phyloP scores from a whole-genome alignment of 2,329 filamentous ascomycete species.

The Pestalotiopsis sp. region DNA sequence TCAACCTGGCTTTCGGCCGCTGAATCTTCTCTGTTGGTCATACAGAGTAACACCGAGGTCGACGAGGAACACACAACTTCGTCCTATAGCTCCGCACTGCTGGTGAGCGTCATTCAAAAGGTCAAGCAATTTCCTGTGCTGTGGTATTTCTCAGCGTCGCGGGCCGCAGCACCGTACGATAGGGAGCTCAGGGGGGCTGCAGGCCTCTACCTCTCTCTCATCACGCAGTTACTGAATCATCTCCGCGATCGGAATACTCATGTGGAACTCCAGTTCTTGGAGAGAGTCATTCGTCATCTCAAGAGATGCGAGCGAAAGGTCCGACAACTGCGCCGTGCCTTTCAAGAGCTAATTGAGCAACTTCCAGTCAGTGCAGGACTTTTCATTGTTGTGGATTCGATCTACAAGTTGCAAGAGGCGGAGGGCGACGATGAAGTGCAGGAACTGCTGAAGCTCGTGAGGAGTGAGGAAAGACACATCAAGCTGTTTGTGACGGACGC shows the following conservation, averaged over 20 bases:
- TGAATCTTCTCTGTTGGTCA: slow-evolving; percentile 12
- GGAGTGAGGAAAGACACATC: not conserved
- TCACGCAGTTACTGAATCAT: slow-evolving; percentile 15
- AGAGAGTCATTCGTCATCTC: slow-evolving; percentile 1
- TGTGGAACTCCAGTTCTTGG: slow-evolving; percentile 13
- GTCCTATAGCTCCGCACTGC: slow-evolving; percentile 12
- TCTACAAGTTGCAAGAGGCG: not conserved
- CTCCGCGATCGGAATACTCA: not conserved
- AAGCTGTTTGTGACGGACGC: slow-evolving; percentile 6
- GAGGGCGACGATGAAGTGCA: not conserved
- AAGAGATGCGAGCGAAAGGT: not conserved
- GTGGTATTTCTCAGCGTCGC: slow-evolving; percentile 9
- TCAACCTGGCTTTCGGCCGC: slow-evolving; percentile 5
- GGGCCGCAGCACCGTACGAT: not conserved
- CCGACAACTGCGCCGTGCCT: not conserved
- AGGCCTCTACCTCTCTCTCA: slow-evolving; percentile 11
- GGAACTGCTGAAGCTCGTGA: not conserved
- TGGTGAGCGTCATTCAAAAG: slow-evolving; percentile 11
- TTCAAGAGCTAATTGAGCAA: not conserved
- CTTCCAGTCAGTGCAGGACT: not conserved
- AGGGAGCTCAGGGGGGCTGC: not conserved
- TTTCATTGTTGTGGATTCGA: not conserved
- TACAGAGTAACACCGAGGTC: slow-evolving; percentile 12
- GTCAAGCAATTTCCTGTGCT: slow-evolving; percentile 14
- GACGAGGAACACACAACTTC: slow-evolving; percentile 4